Conservation (phyloP, 768 basidiomycete genomes). For the Phylloporus rhodoxanthus region DNA sequence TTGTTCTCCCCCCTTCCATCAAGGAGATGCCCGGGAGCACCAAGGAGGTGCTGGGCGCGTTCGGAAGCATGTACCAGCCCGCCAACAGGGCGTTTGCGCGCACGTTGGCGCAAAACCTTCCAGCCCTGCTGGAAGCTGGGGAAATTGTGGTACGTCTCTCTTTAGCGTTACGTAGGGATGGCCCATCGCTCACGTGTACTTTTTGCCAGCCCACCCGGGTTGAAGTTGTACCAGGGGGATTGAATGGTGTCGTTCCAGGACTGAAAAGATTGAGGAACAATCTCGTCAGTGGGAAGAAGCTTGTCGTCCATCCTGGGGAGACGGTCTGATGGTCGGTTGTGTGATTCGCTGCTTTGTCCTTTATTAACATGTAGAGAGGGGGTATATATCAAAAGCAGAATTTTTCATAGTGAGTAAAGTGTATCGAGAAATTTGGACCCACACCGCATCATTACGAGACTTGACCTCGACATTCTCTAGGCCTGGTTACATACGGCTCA, state of each 20-base stretch:
- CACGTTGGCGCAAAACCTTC: constrained; percentile 7
- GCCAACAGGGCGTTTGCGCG: constrained; percentile 12
- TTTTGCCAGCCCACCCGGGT: constrained; percentile 12
- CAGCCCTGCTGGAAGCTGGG: constrained; percentile 9
- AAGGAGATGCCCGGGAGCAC: constrained; percentile 11
- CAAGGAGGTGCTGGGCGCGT: constrained; percentile 11
- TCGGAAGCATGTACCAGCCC: constrained; percentile 10
- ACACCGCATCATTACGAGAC: no score
- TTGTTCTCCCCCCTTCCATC: constrained; percentile 3
- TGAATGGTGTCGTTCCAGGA: constrained; percentile 31
- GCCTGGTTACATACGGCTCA: no score
- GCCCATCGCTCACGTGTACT: neutral
- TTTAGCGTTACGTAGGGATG: neutral
- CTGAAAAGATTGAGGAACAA: constrained; percentile 31
- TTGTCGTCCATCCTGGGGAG: constrained; percentile 28
- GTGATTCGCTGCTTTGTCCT: neutral
- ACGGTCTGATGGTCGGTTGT: constrained; percentile 7
- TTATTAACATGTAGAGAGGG: no score
- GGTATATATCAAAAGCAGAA: no score
- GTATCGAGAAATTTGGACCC: no score
- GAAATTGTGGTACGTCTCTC: constrained; percentile 13
- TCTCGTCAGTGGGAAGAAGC: constrained; percentile 34
- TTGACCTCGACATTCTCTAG: no score
- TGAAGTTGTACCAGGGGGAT: constrained; percentile 33
- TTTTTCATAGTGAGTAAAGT: no score